These are phyloP conservation scores for Trichoderma atrobrunneum DNA, from an alignment of 2,329 filamentous ascomycete species.

Conservation along the genomic window DNA sequence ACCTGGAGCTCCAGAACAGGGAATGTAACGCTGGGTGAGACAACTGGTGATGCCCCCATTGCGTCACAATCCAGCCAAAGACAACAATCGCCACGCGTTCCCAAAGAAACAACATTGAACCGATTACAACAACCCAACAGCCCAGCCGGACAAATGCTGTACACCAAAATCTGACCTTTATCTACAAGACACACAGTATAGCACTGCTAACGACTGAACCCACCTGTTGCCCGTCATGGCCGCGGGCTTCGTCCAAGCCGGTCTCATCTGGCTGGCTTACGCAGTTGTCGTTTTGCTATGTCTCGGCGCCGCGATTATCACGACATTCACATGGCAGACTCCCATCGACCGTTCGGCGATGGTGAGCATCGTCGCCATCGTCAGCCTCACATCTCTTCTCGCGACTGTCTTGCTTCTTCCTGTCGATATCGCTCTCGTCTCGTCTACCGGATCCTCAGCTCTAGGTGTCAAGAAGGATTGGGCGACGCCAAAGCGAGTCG, in stretches of 20 bases:
- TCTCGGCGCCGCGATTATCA: constrained; percentile 74
- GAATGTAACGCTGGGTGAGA: constrained; percentile 4
- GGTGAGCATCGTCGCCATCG: constrained; percentile 79
- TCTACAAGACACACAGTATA: neutral
- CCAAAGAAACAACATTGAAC: constrained; percentile 10
- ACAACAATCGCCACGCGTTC: constrained; percentile 12
- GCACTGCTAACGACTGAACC: neutral
- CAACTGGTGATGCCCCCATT: constrained; percentile 21
- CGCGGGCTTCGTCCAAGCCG: constrained; percentile 71
- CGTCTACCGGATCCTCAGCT: constrained; percentile 74
- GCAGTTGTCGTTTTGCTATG: constrained; percentile 76
- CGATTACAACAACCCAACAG: neutral
- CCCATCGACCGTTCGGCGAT: constrained; percentile 79
- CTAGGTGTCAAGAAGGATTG: constrained; percentile 87
- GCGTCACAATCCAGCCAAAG: constrained; percentile 22
- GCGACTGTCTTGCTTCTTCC: constrained; percentile 90
- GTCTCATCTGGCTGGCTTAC: constrained; percentile 94
- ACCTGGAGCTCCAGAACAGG: constrained; percentile 17
- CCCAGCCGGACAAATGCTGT: neutral
- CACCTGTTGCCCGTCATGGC: constrained; percentile 33
- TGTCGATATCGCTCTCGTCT: constrained; percentile 92
- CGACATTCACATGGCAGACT: constrained; percentile 88
- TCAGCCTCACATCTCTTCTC: constrained; percentile 82
- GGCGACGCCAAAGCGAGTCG: constrained; percentile 80
- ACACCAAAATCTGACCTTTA: neutral